Evolutionary conservation across 1,139 yeast species (phyloP).

Genomic region (Blastobotrys illinoisensis): DNA sequence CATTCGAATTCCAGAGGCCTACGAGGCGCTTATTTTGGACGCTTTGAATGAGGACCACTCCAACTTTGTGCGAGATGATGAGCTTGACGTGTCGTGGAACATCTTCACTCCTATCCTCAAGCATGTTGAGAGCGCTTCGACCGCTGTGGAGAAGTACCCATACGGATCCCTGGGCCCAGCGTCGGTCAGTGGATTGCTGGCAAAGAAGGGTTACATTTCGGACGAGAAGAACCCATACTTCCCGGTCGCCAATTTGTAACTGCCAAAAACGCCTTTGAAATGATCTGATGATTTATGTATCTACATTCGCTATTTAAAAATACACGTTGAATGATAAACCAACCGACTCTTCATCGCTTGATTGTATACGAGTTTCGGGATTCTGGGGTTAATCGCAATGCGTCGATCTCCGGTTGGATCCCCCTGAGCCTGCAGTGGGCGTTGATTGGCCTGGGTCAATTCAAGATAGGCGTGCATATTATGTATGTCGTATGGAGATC

Average conservation of each 20-base stretch:
- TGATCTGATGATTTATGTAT: constrained; percentile 4
- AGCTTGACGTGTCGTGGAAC: constrained; percentile 88
- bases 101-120: constrained; percentile 87
- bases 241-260: constrained; percentile 26
- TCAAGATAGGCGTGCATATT: background rate
- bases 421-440: background rate
- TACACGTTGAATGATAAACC: too few relatives aligned
- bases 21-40: constrained; percentile 91
- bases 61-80: constrained; percentile 97
- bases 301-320: constrained; percentile 2
- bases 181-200: constrained; percentile 55
- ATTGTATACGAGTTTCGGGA: too few relatives aligned
- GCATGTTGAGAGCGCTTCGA: constrained; percentile 52
- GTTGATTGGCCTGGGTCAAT: background rate
- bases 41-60: constrained; percentile 90
- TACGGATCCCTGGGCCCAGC: constrained; percentile 93
- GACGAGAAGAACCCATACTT: constrained; percentile 28
- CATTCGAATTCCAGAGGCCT: constrained; percentile 88
- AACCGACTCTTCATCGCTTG: too few relatives aligned
- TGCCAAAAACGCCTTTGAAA: background rate
- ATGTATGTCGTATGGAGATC: background rate
- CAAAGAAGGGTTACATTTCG: constrained; percentile 57
- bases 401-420: background rate
- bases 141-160: constrained; percentile 61
- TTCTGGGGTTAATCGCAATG: background rate